Percentiles rank a stretch among this genome's conserved stretches.
Evolutionary conservation across 805 yeast species (phyloP).

Genomic region (Metschnikowia colocasiae): DNA sequence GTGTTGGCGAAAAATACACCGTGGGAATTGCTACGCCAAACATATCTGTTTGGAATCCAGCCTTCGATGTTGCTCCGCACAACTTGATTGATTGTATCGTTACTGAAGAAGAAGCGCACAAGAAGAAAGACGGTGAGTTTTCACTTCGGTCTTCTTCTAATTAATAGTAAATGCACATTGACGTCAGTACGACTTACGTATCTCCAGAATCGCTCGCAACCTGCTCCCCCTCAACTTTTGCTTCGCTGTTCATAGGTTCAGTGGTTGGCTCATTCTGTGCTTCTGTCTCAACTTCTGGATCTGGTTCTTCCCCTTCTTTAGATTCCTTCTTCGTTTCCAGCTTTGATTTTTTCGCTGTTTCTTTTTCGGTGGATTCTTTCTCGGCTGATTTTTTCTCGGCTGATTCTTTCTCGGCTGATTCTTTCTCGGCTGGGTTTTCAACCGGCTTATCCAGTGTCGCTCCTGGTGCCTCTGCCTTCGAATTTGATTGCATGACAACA

Average conservation of each 20-base stretch:
- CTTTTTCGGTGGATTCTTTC: neutral
- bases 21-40: slow-evolving; percentile 84
- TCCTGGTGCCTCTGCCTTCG: slow-evolving; percentile 5
- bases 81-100: slow-evolving; percentile 81
- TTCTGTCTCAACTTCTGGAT: neutral
- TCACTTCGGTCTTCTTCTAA: neutral
- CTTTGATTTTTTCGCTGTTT: neutral
- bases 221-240: neutral
- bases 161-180: neutral
- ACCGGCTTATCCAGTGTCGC: neutral
- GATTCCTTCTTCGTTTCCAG: neutral
- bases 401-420: neutral
- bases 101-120: slow-evolving; percentile 55
- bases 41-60: slow-evolving; percentile 90
- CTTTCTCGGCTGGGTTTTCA: neutral
- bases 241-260: neutral
- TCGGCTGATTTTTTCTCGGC: neutral
- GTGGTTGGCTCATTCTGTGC: neutral
- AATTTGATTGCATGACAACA: slow-evolving; percentile 29
- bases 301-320: neutral
- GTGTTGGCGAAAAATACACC: slow-evolving; percentile 39
- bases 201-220: neutral
- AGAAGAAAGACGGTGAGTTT: slow-evolving; percentile 12
- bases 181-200: neutral
- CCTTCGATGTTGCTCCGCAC: slow-evolving; percentile 91